phyloP scores from a whole-genome alignment of 129 eudicot species.

The Oenanthe sinensis region DNA sequence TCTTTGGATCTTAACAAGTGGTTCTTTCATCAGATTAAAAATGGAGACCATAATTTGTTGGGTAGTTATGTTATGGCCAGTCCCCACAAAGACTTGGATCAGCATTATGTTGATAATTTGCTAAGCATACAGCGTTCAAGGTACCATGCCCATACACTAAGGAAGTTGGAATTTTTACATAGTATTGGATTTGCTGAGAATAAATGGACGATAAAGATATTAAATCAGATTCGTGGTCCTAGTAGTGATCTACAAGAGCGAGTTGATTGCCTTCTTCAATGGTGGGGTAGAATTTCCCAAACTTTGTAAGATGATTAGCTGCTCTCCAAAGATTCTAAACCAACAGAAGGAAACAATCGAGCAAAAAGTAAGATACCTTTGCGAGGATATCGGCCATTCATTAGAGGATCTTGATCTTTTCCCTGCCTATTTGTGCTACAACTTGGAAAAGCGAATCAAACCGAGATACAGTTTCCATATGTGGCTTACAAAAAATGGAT shows the following conservation, averaged over 20 bases:
- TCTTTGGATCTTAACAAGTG: constrained; percentile 58
- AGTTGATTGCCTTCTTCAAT: constrained; percentile 40
- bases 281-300: constrained; percentile 52
- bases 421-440: constrained; percentile 58
- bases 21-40: constrained; percentile 48
- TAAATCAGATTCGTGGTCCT: constrained; percentile 31
- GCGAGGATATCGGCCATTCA: constrained; percentile 42
- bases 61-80: constrained; percentile 22
- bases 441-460: constrained; percentile 58
- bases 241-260: constrained; percentile 39
- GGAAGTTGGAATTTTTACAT: constrained; percentile 54
- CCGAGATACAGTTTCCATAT: constrained; percentile 62
- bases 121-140: constrained; percentile 28
- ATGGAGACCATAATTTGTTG: constrained; percentile 40
- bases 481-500: constrained; percentile 57
- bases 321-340: constrained; percentile 53
- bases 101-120: constrained; percentile 29
- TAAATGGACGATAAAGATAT: constrained; percentile 28
- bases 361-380: constrained; percentile 37
- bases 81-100: constrained; percentile 37
- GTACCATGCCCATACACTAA: constrained; percentile 20
- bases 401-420: constrained; percentile 42
- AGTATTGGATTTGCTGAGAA: constrained; percentile 69
- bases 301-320: constrained; percentile 47
- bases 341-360: constrained; percentile 35